These are phyloP conservation scores for Crucihimalaya himalaica DNA, from an alignment of 345 rosid species.

Conservation along the genomic window DNA sequence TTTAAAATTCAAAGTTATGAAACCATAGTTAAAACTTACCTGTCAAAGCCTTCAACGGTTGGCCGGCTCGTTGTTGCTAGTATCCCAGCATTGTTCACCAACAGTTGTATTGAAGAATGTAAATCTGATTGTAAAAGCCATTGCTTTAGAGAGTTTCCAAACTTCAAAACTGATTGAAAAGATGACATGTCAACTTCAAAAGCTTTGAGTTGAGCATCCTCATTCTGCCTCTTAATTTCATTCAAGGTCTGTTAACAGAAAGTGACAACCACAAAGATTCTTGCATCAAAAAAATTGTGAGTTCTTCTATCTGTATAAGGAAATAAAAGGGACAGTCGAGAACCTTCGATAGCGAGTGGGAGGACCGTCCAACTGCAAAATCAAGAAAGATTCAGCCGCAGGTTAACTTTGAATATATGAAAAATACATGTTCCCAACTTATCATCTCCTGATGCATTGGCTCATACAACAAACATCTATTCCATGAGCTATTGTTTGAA, in stretches of 20 bases:
- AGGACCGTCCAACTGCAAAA: conserved; percentile 76
- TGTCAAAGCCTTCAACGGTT: conserved; percentile 78
- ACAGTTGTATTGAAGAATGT: conserved; percentile 79
- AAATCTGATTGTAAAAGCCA: conserved; percentile 74
- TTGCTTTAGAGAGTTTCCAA: conserved; percentile 61
- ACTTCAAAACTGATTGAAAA: conserved; percentile 63
- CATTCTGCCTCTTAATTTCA: conserved; percentile 51
- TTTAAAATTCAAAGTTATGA: background rate
- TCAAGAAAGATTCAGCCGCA: conserved; percentile 27
- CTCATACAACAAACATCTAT: background rate
- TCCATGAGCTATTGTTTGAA: background rate
- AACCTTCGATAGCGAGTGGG: conserved; percentile 59
- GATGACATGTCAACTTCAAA: conserved; percentile 74
- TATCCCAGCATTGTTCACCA: conserved; percentile 94
- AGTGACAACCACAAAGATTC: conserved; percentile 13
- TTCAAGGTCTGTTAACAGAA: conserved; percentile 51
- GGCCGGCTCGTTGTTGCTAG: conserved; percentile 64
- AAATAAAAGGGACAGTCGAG: background rate
- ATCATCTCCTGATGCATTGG: conserved; percentile 13
- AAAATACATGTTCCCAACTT: conserved; percentile 1
- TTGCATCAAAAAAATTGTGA: conserved; percentile 1
- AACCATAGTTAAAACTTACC: conserved; percentile 44
- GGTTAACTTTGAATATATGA: background rate
- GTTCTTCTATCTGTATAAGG: background rate
- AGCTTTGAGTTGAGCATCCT: conserved; percentile 60